These are phyloP conservation scores for Eimeria nieschulzi DNA, from an alignment of 169 alveolate species.

Conservation along the genomic window DNA sequence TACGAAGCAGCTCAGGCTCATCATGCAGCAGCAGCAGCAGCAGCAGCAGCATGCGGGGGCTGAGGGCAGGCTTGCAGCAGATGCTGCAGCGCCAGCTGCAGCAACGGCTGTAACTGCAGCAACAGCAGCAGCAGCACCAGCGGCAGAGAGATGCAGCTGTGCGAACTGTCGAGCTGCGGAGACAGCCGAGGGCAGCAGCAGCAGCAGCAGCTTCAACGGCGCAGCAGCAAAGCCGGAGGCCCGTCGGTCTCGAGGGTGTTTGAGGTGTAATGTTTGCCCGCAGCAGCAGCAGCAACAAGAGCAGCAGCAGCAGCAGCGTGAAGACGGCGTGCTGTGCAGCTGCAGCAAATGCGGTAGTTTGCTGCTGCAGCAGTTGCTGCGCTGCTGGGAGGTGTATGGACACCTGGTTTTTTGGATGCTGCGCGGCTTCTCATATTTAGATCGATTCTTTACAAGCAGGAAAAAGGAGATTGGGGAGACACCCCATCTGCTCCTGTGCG, in stretches of 20 bases:
- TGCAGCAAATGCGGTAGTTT: constrained; percentile 20
- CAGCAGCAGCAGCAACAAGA: constrained; percentile 45
- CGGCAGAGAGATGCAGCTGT: neutral
- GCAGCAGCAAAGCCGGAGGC: neutral
- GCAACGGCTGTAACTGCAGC: neutral
- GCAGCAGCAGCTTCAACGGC: neutral
- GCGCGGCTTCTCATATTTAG: constrained; percentile 24
- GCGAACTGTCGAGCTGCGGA: neutral
- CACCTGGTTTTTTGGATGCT: constrained; percentile 27
- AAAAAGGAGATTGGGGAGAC: constrained; percentile 43
- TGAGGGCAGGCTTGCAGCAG: neutral
- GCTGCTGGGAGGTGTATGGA: constrained; percentile 65
- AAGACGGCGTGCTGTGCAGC: constrained; percentile 6
- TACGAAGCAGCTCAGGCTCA: constrained; percentile 28
- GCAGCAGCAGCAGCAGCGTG: constrained; percentile 35
- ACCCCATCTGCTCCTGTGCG: constrained; percentile 8
- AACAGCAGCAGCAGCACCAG: neutral
- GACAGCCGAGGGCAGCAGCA: neutral
- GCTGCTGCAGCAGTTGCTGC: constrained; percentile 68
- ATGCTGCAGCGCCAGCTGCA: neutral
- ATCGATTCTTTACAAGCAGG: constrained; percentile 21
- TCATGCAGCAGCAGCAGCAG: constrained; percentile 47
- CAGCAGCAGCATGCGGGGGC: constrained; percentile 23
- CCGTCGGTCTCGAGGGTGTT: neutral
- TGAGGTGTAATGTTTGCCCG: neutral